Evolutionary conservation across 2,329 filamentous ascomycete species (phyloP), one percentile per base, ranked within the genome.

Genomic region (Lasiodiplodia sp.): DNA sequence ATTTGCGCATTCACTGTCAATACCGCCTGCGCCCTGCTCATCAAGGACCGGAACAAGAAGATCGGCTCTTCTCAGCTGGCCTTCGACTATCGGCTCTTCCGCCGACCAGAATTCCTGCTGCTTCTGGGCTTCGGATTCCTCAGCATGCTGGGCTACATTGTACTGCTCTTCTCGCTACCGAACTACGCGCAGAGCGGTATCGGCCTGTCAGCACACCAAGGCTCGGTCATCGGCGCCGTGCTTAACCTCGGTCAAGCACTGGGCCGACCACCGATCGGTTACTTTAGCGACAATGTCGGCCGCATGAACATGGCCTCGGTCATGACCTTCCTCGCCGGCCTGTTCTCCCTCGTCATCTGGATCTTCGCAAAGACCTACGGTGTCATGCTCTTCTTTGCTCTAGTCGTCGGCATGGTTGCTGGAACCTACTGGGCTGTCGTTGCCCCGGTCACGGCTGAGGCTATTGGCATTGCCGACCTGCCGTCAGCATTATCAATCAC

Each of bases 151-250:
- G 91, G 86, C 5, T 95, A 95, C 73, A 85, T 92, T 31, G 90
- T 93, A 4, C 84, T 94, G n/a, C 85, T 94, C 55, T 95, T 94
- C 78, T 91, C 88, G 12, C 81, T 94, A 56, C 89, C 92, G 16
- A 92, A 90, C 76, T 95, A 93, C 75, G 90, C 90, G 47, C 85
- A 86, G 68, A 85, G 85, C 4, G 60, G 60, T 21, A 86, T 94
- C 53, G 92, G 92, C 1, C 85, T 94, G 37, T 84, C 84, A 0
- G 83, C 91, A 2, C 84, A 86, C 5, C 88, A 94, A 74, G 92
- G 90, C 7, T 89, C 89, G 0, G 83, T 93, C 18, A 84, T 93
- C 56, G 90, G 88, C n/a, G 92, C 92, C 4, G 79, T 94, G 47
- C 85, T 94, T 73, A 94, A 93, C 76, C 75, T 91, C 75, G 82